These are phyloP conservation scores for Pichia rugopelliculosa DNA, from an alignment of 805 yeast genomes.

Conservation along the genomic window DNA sequence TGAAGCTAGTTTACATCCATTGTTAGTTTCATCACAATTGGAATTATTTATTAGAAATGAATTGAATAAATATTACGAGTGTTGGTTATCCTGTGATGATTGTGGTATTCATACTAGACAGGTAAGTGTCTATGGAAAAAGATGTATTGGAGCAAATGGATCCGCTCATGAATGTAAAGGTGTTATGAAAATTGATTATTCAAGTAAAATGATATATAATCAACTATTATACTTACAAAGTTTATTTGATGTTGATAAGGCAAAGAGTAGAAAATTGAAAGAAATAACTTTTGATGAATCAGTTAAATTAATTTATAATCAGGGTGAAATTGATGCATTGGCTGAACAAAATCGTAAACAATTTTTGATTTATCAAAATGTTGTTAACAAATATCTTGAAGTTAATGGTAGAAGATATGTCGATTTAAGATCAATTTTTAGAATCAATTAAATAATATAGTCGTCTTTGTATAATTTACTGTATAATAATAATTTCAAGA, in stretches of 20 bases:
- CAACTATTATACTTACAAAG: constrained; percentile 76
- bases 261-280: constrained; percentile 48
- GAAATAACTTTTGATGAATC: constrained; percentile 34
- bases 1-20: constrained; percentile 38
- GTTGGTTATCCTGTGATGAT: constrained; percentile 82
- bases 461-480: neutral
- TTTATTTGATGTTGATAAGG: constrained; percentile 75
- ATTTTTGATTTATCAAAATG: constrained; percentile 45
- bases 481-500: neutral
- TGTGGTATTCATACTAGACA: constrained; percentile 80
- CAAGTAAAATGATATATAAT: constrained; percentile 75
- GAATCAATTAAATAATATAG: constrained; percentile 2
- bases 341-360: constrained; percentile 70
- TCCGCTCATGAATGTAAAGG: constrained; percentile 67
- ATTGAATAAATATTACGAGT: constrained; percentile 75
- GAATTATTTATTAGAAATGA: constrained; percentile 65
- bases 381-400: constrained; percentile 63
- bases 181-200: constrained; percentile 66
- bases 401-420: constrained; percentile 88
- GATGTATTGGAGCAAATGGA: constrained; percentile 66
- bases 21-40: constrained; percentile 61
- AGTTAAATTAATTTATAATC: constrained; percentile 22
- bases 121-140: constrained; percentile 79
- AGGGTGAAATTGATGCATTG: constrained; percentile 60
- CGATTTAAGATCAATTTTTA: constrained; percentile 73